These are phyloP conservation scores for Globisporangium canariense DNA, from an alignment of 352 stramenopile species.

Conservation along the genomic window DNA sequence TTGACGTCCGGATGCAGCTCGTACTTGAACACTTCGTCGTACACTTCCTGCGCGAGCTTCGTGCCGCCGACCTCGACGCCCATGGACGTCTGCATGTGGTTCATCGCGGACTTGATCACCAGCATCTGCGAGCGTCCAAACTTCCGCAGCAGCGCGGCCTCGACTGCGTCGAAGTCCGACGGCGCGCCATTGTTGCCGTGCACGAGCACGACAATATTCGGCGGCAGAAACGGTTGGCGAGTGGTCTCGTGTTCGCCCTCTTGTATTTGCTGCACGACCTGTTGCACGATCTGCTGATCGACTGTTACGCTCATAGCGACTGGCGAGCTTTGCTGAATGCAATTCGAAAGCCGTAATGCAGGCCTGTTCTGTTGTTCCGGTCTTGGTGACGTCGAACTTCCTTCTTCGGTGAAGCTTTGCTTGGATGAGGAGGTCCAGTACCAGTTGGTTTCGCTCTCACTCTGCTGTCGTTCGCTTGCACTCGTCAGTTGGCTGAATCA, in stretches of 20 bases:
- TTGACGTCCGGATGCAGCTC: constrained; percentile 45
- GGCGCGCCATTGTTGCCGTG: constrained; percentile 82
- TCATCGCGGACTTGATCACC: constrained; percentile 62
- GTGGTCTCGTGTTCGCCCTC: not conserved
- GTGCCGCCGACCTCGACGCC: constrained; percentile 64
- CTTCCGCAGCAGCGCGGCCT: constrained; percentile 36
- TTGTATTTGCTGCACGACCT: not conserved
- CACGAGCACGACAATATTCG: constrained; percentile 77
- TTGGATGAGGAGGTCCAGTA: no score
- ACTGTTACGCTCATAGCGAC: not conserved
- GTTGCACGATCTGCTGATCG: not conserved
- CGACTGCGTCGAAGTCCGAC: constrained; percentile 63
- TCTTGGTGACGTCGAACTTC: no score
- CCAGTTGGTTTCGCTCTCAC: no score
- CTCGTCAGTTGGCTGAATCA: no score
- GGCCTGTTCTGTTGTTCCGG: no score
- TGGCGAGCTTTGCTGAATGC: not conserved
- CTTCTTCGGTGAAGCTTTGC: no score
- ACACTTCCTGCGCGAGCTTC: constrained; percentile 63
- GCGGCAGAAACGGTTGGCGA: constrained; percentile 28
- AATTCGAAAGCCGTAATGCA: not conserved
- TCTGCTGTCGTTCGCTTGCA: no score
- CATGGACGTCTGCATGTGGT: constrained; percentile 59
- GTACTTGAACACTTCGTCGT: constrained; percentile 52
- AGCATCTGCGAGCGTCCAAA: constrained; percentile 49